Conservation (phyloP, 2,329 filamentous ascomycete genomes). For the Stenocarpella maydis region DNA sequence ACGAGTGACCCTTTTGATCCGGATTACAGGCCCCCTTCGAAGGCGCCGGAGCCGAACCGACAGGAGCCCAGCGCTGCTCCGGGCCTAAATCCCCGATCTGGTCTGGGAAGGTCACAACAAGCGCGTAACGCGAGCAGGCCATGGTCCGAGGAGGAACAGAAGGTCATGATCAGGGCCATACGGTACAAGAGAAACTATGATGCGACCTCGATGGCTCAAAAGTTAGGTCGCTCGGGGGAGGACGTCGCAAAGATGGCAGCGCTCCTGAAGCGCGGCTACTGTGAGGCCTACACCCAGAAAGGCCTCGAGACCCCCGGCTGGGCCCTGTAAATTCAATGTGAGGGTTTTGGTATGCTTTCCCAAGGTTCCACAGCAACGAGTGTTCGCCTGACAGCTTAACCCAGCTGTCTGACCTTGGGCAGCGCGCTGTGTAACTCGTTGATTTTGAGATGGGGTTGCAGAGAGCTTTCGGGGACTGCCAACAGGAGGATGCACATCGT, state of each 20-base stretch:
- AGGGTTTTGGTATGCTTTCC: neutral
- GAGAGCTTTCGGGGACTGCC: neutral
- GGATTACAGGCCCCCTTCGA: neutral
- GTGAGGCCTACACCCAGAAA: slow-evolving; percentile 8
- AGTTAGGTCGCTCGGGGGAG: neutral
- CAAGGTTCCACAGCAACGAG: neutral
- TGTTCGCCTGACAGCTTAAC: neutral
- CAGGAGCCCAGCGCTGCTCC: neutral
- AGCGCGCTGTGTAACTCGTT: neutral
- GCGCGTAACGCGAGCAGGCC: neutral
- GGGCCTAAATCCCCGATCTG: neutral
- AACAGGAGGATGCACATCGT: slow-evolving; percentile 27
- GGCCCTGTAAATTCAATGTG: neutral
- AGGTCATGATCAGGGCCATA: slow-evolving; percentile 1
- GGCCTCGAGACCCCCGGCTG: slow-evolving; percentile 26
- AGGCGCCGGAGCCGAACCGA: neutral
- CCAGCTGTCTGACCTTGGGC: neutral
- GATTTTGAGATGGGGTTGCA: neutral
- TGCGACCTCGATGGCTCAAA: slow-evolving; percentile 19
- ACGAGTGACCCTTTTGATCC: neutral
- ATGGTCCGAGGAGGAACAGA: slow-evolving; percentile 26
- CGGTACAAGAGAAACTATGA: slow-evolving; percentile 13
- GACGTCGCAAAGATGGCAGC: slow-evolving; percentile 30
- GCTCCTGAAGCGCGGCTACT: slow-evolving; percentile 15
- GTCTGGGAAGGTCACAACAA: neutral